Conservation (phyloP, 208 protist species). For the Leishmania major region DNA sequence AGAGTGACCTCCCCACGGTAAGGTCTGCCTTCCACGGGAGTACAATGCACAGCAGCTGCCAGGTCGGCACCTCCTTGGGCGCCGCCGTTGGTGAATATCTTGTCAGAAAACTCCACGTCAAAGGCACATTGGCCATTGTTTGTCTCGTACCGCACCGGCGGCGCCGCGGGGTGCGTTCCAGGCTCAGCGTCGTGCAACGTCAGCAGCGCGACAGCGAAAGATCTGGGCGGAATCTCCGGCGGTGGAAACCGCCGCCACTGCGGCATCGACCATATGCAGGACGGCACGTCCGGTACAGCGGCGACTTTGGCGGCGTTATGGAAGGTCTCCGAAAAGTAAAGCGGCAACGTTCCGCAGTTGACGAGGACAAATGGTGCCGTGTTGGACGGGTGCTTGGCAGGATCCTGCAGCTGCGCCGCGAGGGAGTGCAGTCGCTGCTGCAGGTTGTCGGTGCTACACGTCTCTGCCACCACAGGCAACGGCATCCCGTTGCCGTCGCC, state of each 20-base stretch:
- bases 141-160: conserved; percentile 41
- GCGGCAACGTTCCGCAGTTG: conserved; percentile 45
- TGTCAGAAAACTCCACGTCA: conserved; percentile 17
- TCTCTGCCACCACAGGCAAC: conserved; percentile 28
- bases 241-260: conserved; percentile 54
- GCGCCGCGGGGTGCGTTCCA: neutral
- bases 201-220: conserved; percentile 39
- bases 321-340: conserved; percentile 43
- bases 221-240: conserved; percentile 42
- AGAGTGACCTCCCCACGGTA: conserved; percentile 13
- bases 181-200: neutral
- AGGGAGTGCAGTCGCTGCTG: conserved; percentile 26
- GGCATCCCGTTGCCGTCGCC: neutral
- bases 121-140: conserved; percentile 40
- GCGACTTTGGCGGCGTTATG: conserved; percentile 8
- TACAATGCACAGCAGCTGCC: neutral
- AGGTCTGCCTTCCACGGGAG: conserved; percentile 14
- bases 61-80: neutral
- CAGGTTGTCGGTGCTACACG: conserved; percentile 33
- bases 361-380: conserved; percentile 35
- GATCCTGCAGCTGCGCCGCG: conserved; percentile 19
- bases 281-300: neutral
- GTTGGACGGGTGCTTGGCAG: neutral
- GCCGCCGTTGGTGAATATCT: neutral
- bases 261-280: neutral